A percentile compares a stretch with the other conserved stretches of the same genome.
Conservation (phyloP, 331 rosid species). For the Quercus tomentella region DNA sequence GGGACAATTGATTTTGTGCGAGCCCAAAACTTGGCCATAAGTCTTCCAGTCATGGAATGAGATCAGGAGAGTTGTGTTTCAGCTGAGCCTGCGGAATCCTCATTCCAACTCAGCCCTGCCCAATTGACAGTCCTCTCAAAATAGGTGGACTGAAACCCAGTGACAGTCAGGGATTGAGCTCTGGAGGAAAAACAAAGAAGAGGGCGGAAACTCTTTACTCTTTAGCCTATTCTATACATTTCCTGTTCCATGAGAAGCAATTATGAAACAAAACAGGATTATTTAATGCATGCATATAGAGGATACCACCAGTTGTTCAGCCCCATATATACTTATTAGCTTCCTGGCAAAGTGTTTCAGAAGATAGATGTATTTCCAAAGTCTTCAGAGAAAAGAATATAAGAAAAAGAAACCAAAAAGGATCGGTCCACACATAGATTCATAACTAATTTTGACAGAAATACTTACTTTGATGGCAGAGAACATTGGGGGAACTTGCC, state of each 20-base stretch:
- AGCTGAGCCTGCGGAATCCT: neutral
- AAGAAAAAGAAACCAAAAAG: neutral
- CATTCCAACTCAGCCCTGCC: neutral
- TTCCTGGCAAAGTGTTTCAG: neutral
- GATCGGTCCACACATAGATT: neutral
- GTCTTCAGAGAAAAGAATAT: neutral
- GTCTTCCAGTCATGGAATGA: neutral
- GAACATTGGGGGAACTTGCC: conserved; percentile 99
- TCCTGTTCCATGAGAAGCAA: neutral
- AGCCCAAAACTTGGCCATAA: neutral
- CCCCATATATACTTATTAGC: neutral
- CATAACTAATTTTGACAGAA: conserved; percentile 1
- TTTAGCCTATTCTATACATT: neutral
- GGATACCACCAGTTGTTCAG: neutral
- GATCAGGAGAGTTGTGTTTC: neutral
- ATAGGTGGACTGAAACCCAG: neutral
- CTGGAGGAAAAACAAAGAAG: neutral
- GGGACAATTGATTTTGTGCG: neutral
- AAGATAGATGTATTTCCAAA: neutral
- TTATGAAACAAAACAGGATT: neutral
- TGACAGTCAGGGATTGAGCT: neutral
- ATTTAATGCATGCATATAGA: neutral
- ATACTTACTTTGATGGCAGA: conserved; percentile 92
- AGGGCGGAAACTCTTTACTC: neutral
- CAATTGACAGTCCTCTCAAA: neutral